Conservation (phyloP, 2,329 filamentous ascomycete species). For the Fusarium lateritium region DNA sequence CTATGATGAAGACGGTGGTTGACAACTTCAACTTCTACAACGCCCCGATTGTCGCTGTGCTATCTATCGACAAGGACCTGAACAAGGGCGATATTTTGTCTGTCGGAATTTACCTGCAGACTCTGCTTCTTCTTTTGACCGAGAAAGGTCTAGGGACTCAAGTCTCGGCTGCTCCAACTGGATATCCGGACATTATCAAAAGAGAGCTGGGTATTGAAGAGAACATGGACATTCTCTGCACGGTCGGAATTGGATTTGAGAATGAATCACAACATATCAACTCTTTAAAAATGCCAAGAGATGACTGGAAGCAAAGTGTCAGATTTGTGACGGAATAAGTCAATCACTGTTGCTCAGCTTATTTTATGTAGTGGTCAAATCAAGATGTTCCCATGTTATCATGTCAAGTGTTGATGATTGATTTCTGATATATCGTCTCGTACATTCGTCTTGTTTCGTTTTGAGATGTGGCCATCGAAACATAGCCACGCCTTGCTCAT, state of each 20-base stretch:
- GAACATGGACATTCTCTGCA: constrained; percentile 19
- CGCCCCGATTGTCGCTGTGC: constrained; percentile 27
- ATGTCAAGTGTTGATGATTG: no score
- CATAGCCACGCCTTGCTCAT: no score
- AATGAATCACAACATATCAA: constrained; percentile 21
- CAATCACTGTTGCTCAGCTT: no score
- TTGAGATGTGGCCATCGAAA: no score
- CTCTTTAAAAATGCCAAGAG: constrained; percentile 27
- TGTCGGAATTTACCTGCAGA: constrained; percentile 36
- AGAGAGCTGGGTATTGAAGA: constrained; percentile 14
- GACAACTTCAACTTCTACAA: constrained; percentile 41
- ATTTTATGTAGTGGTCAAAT: no score
- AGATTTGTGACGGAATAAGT: constrained; percentile 3
- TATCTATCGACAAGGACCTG: constrained; percentile 22
- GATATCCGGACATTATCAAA: constrained; percentile 22
- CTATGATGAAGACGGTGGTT: constrained; percentile 15
- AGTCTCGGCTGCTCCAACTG: constrained; percentile 16
- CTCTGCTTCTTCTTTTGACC: constrained; percentile 27
- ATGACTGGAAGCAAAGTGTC: constrained; percentile 25
- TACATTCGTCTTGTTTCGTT: no score
- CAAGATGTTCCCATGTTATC: no score
- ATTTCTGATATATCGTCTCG: no score
- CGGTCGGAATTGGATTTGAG: constrained; percentile 25
- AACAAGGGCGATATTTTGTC: constrained; percentile 25
- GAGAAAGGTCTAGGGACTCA: constrained; percentile 34